Percentiles rank a stretch among this genome's conserved stretches.
phyloP scores from a whole-genome alignment of 2,329 filamentous ascomycete species.

The Verruconis gallopava region DNA sequence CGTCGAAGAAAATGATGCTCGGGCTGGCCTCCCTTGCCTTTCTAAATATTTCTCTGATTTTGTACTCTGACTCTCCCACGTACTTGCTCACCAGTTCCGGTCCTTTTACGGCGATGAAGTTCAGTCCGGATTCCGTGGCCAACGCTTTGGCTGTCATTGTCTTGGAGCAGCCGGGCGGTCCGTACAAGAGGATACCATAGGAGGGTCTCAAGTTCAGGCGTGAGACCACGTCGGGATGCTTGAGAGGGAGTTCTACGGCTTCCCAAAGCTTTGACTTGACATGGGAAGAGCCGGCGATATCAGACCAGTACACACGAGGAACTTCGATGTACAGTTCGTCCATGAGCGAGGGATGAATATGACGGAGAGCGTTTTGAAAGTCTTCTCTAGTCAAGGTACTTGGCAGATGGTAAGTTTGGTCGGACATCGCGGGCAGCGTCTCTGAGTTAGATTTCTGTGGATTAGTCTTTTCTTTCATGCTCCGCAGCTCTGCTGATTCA shows the following conservation, averaged over 20 bases:
- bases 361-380: slow-evolving; percentile 50
- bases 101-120: slow-evolving; percentile 90
- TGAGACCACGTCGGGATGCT: slow-evolving; percentile 39
- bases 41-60: slow-evolving; percentile 71
- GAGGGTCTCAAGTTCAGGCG: slow-evolving; percentile 45
- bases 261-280: slow-evolving; percentile 52
- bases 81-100: slow-evolving; percentile 94
- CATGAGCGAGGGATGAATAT: slow-evolving; percentile 73
- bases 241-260: slow-evolving; percentile 41
- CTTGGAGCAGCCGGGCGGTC: slow-evolving; percentile 88
- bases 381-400: slow-evolving; percentile 29
- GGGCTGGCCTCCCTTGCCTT: slow-evolving; percentile 76
- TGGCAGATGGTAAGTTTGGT: neutral
- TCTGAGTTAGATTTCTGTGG: slow-evolving; percentile 16
- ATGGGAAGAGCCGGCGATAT: slow-evolving; percentile 73
- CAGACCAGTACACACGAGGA: slow-evolving; percentile 71
- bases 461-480: slow-evolving; percentile 13
- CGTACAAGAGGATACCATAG: slow-evolving; percentile 80
- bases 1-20: slow-evolving; percentile 93
- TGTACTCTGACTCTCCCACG: slow-evolving; percentile 84
- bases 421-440: neutral
- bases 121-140: slow-evolving; percentile 79
- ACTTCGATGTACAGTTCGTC: slow-evolving; percentile 80
- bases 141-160: slow-evolving; percentile 84
- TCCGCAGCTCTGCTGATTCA: slow-evolving; percentile 21